Conservation (phyloP, 495 filamentous ascomycete genomes). For the Aspergillus funiculosus region DNA sequence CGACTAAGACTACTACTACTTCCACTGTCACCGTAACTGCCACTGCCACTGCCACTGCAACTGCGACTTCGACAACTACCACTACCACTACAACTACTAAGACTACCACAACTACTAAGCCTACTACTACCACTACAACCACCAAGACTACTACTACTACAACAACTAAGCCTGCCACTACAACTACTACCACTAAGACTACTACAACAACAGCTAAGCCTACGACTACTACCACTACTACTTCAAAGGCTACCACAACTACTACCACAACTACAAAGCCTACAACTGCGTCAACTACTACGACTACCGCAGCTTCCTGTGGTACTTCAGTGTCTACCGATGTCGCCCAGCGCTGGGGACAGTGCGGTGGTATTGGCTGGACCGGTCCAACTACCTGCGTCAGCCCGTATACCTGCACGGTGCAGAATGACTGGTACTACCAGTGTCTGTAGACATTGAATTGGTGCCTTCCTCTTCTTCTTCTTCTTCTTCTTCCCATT, state of each 20-base stretch:
- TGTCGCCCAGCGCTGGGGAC: conserved; percentile 38
- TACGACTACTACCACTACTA: conserved; percentile 21
- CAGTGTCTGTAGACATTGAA: conserved; percentile 49
- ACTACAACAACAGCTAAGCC: conserved; percentile 19
- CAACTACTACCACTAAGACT: conserved; percentile 16
- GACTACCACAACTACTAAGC: conserved; percentile 20
- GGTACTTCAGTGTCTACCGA: no score
- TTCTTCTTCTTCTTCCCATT: no score
- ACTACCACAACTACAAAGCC: conserved; percentile 21
- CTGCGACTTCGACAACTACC: conserved; percentile 18
- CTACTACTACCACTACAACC: conserved; percentile 16
- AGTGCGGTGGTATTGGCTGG: conserved; percentile 48
- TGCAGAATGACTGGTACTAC: conserved; percentile 38
- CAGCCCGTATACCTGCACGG: conserved; percentile 33
- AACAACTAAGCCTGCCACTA: no score
- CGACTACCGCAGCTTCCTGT: conserved; percentile 27
- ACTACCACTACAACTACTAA: conserved; percentile 22
- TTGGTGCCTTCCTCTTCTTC: no score
- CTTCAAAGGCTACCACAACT: conserved; percentile 18
- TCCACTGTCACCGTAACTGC: conserved; percentile 19
- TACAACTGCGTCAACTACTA: conserved; percentile 12
- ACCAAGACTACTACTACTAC: conserved; percentile 17
- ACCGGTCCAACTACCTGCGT: conserved; percentile 45
- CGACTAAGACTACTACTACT: conserved; percentile 12
- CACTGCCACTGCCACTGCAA: conserved; percentile 20